A percentile compares a stretch with the other conserved stretches of the same genome.
These are phyloP conservation scores for Aspergillus fumigatiaffinis DNA, from an alignment of 2,329 filamentous ascomycete genomes.

Conservation along the genomic window DNA sequence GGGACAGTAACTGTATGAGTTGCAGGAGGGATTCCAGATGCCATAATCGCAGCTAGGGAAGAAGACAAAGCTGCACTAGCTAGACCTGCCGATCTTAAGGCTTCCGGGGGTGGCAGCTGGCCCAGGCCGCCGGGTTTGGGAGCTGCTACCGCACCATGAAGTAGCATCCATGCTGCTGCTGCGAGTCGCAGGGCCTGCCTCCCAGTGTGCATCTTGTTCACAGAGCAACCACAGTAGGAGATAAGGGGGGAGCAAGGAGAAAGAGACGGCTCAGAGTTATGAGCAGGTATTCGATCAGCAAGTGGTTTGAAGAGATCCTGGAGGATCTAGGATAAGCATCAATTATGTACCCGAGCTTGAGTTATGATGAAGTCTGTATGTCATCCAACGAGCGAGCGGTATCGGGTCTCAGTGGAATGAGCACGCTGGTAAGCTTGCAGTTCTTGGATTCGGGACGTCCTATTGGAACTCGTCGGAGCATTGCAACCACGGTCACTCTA, in stretches of 20 bases:
- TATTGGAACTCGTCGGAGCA: neutral
- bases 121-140: neutral
- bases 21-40: neutral
- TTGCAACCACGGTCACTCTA: neutral
- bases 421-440: neutral
- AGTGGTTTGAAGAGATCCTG: neutral
- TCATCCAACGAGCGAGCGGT: slow-evolving; percentile 1
- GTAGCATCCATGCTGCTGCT: slow-evolving; percentile 13
- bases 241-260: neutral
- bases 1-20: neutral
- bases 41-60: neutral
- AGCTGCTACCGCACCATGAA: slow-evolving; percentile 9
- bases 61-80: neutral
- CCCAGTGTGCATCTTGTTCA: slow-evolving; percentile 15
- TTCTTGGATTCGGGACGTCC: neutral
- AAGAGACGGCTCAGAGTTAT: neutral
- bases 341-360: slow-evolving; percentile 1
- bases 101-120: neutral
- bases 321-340: neutral
- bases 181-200: slow-evolving; percentile 14
- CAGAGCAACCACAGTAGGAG: neutral
- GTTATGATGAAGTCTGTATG: slow-evolving; percentile 5
- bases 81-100: neutral
- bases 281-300: neutral
- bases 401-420: neutral